These are phyloP conservation scores for Ogataea trehaloabstinens DNA, from an alignment of 805 yeast species.

Conservation along the genomic window DNA sequence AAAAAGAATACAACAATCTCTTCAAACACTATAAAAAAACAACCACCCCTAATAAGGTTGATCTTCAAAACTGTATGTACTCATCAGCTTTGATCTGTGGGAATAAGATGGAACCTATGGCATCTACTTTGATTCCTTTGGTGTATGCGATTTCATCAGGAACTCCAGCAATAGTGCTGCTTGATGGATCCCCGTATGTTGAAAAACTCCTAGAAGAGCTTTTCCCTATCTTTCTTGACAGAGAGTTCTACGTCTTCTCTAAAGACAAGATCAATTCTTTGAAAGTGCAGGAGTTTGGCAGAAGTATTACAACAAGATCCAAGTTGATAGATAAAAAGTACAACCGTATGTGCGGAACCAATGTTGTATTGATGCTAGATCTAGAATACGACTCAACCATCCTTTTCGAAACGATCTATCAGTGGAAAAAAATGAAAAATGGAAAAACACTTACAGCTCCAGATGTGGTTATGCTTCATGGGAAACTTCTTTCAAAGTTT, in stretches of 20 bases:
- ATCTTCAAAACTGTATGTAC: conserved; percentile 7
- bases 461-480: conserved; percentile 6
- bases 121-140: conserved; percentile 6
- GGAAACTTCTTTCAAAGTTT: conserved; percentile 1
- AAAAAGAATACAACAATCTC: background rate
- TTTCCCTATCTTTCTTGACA: conserved; percentile 6
- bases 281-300: conserved; percentile 3
- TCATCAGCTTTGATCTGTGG: conserved; percentile 6
- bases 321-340: conserved; percentile 1
- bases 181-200: conserved; percentile 2
- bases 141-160: conserved; percentile 7
- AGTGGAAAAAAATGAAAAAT: conserved; percentile 4
- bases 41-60: conserved; percentile 3
- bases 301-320: conserved; percentile 6
- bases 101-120: conserved; percentile 6
- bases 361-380: conserved; percentile 7
- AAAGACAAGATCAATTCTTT: conserved; percentile 2
- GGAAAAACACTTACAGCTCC: conserved; percentile 7
- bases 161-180: conserved; percentile 5
- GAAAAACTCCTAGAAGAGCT: conserved; percentile 3
- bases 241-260: conserved; percentile 6
- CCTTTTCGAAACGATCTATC: background rate
- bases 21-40: conserved; percentile 3
- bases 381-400: conserved; percentile 1
- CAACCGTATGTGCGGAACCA: conserved; percentile 6